Evolutionary conservation across 2,329 filamentous ascomycete genomes (phyloP).

Genomic region (Epichloe elymi): DNA sequence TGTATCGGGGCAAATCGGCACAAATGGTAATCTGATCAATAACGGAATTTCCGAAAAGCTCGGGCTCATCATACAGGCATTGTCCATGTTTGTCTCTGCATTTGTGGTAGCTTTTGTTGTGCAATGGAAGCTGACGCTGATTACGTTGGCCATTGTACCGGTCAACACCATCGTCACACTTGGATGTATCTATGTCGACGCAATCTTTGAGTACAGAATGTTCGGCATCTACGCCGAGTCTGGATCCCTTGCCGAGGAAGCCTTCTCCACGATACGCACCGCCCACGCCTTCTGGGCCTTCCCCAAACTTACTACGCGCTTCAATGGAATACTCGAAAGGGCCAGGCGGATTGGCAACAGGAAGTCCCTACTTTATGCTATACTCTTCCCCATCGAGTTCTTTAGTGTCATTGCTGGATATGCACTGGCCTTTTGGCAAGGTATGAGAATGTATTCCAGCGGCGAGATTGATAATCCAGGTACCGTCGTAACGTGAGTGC

Average conservation of each 20-base stretch:
- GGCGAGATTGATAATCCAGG: slow-evolving; percentile 32
- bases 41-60: slow-evolving; percentile 33
- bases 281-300: slow-evolving; percentile 38
- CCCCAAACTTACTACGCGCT: slow-evolving; percentile 27
- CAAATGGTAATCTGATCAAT: slow-evolving; percentile 33
- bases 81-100: slow-evolving; percentile 26
- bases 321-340: slow-evolving; percentile 27
- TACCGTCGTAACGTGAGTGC: slow-evolving; percentile 30
- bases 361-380: slow-evolving; percentile 29
- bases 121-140: slow-evolving; percentile 30
- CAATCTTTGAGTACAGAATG: slow-evolving; percentile 28
- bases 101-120: slow-evolving; percentile 27
- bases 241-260: slow-evolving; percentile 33
- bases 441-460: slow-evolving; percentile 29
- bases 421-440: slow-evolving; percentile 38
- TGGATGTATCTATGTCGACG: slow-evolving; percentile 25
- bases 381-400: slow-evolving; percentile 32
- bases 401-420: slow-evolving; percentile 35
- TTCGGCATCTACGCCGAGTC: slow-evolving; percentile 30
- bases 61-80: slow-evolving; percentile 25
- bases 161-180: slow-evolving; percentile 27
- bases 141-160: slow-evolving; percentile 32
- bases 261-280: slow-evolving; percentile 33
- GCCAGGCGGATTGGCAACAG: slow-evolving; percentile 26
- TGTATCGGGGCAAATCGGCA: slow-evolving; percentile 32